A percentile compares a stretch with the other conserved stretches of the same genome.
phyloP scores from a whole-genome alignment of 2,329 filamentous ascomycete species.

The Colletotrichum filicis region DNA sequence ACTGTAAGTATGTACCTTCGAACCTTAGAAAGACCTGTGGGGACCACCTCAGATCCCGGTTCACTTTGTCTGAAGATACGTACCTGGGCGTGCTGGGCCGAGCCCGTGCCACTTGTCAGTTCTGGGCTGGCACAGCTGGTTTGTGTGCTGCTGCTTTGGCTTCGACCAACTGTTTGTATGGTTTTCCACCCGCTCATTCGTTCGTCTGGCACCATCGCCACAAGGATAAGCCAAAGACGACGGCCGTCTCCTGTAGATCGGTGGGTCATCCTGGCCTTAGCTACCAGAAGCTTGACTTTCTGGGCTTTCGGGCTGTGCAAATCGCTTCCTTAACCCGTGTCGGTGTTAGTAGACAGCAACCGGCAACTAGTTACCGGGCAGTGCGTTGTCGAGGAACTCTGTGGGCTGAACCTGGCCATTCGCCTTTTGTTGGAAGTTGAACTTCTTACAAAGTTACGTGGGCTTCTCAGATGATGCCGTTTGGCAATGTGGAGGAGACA shows the following conservation, averaged over 20 bases:
- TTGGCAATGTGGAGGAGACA: constrained; percentile 3
- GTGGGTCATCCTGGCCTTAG: constrained; percentile 30
- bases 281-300: constrained; percentile 12
- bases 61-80: not conserved
- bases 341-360: not conserved
- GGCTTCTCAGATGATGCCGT: constrained; percentile 1
- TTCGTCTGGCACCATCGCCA: constrained; percentile 14
- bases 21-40: too few relatives aligned
- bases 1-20: too few relatives aligned
- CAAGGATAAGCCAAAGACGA: constrained; percentile 20
- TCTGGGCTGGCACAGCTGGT: not conserved
- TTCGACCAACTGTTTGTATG: constrained; percentile 5
- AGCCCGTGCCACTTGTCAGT: constrained; percentile 15
- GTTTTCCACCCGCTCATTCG: constrained; percentile 1
- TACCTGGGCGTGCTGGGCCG: not conserved
- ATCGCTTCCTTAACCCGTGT: not conserved
- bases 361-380: not conserved
- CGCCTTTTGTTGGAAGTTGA: too few relatives aligned
- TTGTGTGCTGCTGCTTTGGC: not conserved
- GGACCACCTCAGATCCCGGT: not conserved
- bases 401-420: not conserved
- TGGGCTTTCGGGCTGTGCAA: constrained; percentile 13
- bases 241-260: constrained; percentile 31
- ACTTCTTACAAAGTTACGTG: constrained; percentile 17
- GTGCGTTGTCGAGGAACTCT: not conserved